Base-by-base conservation (phyloP, 108 stramenopile species). In the Skeletonema potamos region DNA sequence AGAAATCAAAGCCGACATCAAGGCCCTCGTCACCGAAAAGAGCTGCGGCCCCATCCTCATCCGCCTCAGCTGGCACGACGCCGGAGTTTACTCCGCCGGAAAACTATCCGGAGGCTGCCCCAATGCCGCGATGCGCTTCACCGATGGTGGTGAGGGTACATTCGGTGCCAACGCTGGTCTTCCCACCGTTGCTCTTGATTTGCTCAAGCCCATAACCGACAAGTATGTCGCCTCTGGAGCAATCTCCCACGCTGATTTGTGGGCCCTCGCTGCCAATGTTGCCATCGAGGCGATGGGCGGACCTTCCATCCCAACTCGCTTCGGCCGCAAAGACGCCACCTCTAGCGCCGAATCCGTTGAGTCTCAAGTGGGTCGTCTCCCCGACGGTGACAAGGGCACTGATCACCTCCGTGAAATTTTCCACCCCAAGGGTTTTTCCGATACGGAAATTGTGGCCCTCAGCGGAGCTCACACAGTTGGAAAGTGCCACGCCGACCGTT, bases 371-470 rank as follows among this genome's bases (percentile, higher is more conserved):
- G 81, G 79, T 32, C 72, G 81, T 27, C 72, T 86, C 33, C 86
- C 86, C 13, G 85, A 86, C 34, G 88, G 83, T 10, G 67, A 79
- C 67, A 76, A 82, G 75, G 83, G 83, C 15, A 63, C 71, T 43
- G 70, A 73, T 66, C 85, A 85, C 80, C 67, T 86, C 11, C 61
- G 89, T n/a, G 86, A 90, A 32, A 83, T 90, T 54, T 90, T 90
- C 74, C 77, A 86, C 58, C 89, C 87, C 81, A 88, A 89, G 87
- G 89, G 89, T 73, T 87, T 91, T 44, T 72, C 63, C 66, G 89
- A 91, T 61, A 57, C 36, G 69, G 89, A 91, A 44, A 88, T 88
- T 61, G 89, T 91, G 2, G 87, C 86, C 6, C 70, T 91, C 20
- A 39, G 57, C 17, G 89, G 89, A 18, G 89, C 87, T 6, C 89